A percentile compares a stretch with the other conserved stretches of the same genome.
Conservation (phyloP, 2,329 filamentous ascomycete species). For the Phialophora verrucosa region DNA sequence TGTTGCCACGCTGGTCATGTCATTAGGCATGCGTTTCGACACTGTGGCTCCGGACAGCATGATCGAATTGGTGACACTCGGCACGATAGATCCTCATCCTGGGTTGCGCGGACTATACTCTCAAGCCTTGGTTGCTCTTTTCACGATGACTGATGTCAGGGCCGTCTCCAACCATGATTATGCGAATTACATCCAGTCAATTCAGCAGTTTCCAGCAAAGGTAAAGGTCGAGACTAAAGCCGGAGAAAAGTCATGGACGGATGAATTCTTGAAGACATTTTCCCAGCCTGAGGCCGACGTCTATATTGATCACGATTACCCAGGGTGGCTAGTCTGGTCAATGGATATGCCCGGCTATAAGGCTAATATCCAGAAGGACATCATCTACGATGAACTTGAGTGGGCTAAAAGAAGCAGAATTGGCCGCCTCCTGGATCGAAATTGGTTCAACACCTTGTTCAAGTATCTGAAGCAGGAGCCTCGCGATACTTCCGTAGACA, state of each 20-base stretch:
- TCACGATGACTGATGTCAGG: constrained; percentile 85
- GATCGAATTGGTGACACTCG: constrained; percentile 79
- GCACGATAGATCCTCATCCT: constrained; percentile 89
- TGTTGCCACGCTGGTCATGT: constrained; percentile 87
- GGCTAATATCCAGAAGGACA: constrained; percentile 66
- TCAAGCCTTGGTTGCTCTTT: constrained; percentile 77
- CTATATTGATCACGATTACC: constrained; percentile 88
- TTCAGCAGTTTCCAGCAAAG: constrained; percentile 77
- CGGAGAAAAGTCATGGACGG: constrained; percentile 79
- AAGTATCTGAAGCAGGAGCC: constrained; percentile 96
- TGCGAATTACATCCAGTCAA: constrained; percentile 81
- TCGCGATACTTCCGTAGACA: constrained; percentile 77
- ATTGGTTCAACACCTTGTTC: constrained; percentile 89
- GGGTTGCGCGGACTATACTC: constrained; percentile 81
- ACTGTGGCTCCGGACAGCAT: constrained; percentile 80
- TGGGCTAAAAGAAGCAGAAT: constrained; percentile 75
- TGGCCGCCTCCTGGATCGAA: constrained; percentile 75
- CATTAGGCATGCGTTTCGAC: constrained; percentile 89
- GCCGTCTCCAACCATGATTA: constrained; percentile 86
- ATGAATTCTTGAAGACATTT: constrained; percentile 78
- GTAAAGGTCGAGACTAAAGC: constrained; percentile 73
- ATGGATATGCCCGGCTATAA: constrained; percentile 82
- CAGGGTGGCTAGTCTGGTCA: constrained; percentile 96
- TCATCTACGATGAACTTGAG: constrained; percentile 85
- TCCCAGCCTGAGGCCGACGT: constrained; percentile 79